Base-by-base conservation (phyloP, 495 filamentous ascomycete species). In the Penicillium tannophilum region DNA sequence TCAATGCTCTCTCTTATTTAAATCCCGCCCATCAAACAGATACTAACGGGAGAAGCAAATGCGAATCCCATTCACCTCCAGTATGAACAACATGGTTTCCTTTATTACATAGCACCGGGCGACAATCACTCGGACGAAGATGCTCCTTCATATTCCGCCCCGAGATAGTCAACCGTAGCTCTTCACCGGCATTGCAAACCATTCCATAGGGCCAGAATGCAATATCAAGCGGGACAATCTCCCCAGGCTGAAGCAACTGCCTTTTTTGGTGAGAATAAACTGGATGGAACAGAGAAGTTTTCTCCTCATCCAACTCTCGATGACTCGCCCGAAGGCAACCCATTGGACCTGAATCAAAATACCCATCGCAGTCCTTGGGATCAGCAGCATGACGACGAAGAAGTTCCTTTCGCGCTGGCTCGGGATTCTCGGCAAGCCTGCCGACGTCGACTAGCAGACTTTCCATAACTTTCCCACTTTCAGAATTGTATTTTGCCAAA, bases 201-300 rank as follows among this genome's bases (percentile, higher is more conserved):
- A 43, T 26, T 2, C 52, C 52, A 4, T 24, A 41, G 8, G 36
- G 52, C 52, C 52, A 54, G 7, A 54, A 12, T 7, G 12, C 52
- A 19, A 54, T 54, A 17, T 54, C 52, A 26, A 45, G 5, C 11
- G 20, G 17, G 12, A 54, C 26, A 4, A 54, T 30, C 16, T 54
- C 52, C 1, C 52, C 41, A 19, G 6, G 20, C 3, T 19, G 24
- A 1, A 54, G 35, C 6, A 26, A 36, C 3, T 30, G 19, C 45
- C 24, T 19, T 6, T 30, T 20, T n/a, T 8, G 1, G 9, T 26
- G 39, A 9, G 6, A 6, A n/a, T 44, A 28, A 16, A 28, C 19
- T 6, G 17, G 52, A n/a, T 28, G n/a, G 17, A 14, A 9, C 39
- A 19, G 20, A 44, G 39, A 28, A 19, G 0, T 24, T 14, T 23